Base-by-base conservation (phyloP, 2,329 filamentous ascomycete species). In the Aspergillus aculeatus region DNA sequence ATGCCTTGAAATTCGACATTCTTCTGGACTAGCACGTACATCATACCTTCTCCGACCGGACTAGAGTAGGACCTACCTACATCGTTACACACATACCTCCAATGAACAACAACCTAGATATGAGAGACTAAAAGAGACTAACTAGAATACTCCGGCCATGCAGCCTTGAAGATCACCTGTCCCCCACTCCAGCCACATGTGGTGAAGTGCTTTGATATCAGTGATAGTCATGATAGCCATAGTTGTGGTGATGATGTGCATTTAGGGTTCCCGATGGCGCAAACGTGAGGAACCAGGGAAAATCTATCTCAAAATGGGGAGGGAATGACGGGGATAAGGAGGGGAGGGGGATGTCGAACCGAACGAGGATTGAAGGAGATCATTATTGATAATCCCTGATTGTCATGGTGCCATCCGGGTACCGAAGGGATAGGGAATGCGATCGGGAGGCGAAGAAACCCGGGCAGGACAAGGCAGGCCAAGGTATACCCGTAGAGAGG, bases 101-200 rank as follows among this genome's bases (percentile, higher is more conserved):
- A 47, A 14, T 47, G 26, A 50, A 55, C 51, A 47, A 48, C 56
- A 12, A 29, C 7, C 26, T 29, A 62, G 60, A 44, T 16, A 44
- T 44, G 38, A 44, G 38, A 16, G 38, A 44, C 38, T 44, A 62
- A 58, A 14, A 44, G 38, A 16, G 38, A 44, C 38, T 44, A 62
- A 59, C 65, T 63, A 65, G 51, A 63, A 61, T 58, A 62, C 63
- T 62, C 62, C 65, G 59, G 57, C 63, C 55, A 60, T 65, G 65
- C 65, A 64, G 64, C 57, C 58, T 59, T 61, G 64, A 63, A 63
- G 65, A 67, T 67, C 64, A 62, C 62, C 64, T 63, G 65, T 52
- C 50, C 60, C 57, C 55, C 44, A 52, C 51, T 23, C 47, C 21
- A 51, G 50, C 59, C 56, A 57, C 59, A 61, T 57, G 56, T 61